Conservation (phyloP, 1,284 basidiomycete species). For the Lignosus rhinocerotis region DNA sequence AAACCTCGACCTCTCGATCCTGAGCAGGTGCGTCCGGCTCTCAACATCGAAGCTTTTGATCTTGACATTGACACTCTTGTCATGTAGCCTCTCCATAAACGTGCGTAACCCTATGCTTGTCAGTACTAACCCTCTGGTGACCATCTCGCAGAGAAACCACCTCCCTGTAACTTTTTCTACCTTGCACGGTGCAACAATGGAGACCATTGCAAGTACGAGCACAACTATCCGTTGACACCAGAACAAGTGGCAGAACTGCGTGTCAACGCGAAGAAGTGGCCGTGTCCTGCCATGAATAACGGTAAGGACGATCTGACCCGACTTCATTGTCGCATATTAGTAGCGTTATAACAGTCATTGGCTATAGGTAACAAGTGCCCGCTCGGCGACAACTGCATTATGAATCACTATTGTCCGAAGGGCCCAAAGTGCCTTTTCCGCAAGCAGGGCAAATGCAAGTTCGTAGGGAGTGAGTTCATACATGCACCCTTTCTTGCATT, state of each 20-base stretch:
- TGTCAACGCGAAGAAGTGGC: constrained; percentile 41
- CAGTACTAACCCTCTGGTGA: background rate
- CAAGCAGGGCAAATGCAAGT: constrained; percentile 39
- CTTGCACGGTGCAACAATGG: constrained; percentile 38
- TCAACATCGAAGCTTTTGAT: background rate
- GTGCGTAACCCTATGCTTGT: constrained; percentile 23
- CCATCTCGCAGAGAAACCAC: constrained; percentile 36
- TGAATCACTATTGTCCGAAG: constrained; percentile 37
- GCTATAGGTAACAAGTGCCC: constrained; percentile 33
- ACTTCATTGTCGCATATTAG: no score
- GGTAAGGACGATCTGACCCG: constrained; percentile 24
- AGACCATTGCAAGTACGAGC: constrained; percentile 40
- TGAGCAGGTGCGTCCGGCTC: constrained; percentile 19
- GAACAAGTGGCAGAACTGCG: constrained; percentile 38
- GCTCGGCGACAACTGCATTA: constrained; percentile 33
- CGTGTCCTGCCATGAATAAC: constrained; percentile 38
- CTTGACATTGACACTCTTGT: background rate
- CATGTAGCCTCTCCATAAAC: constrained; percentile 35
- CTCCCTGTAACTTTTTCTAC: constrained; percentile 45
- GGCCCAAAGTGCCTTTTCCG: constrained; percentile 35
- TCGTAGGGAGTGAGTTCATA: constrained; percentile 33
- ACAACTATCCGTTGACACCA: constrained; percentile 38
- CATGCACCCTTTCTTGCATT: background rate
- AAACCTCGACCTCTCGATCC: constrained; percentile 19
- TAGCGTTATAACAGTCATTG: background rate